phyloP scores from a whole-genome alignment of 2,329 filamentous ascomycete genomes.

The Alternaria burnsii region DNA sequence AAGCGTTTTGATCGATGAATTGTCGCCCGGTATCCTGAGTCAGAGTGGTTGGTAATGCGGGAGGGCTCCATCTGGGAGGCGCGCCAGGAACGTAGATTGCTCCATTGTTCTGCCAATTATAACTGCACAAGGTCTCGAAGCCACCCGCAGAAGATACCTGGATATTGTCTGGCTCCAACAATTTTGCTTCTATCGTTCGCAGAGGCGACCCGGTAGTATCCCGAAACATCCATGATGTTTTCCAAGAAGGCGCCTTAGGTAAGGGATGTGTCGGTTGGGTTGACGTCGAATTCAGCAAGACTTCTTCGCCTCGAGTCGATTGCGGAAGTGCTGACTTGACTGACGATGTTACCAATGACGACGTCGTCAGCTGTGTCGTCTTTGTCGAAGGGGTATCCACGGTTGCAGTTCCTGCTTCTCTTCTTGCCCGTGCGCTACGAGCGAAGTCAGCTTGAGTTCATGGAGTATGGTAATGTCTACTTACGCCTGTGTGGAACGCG shows the following conservation, averaged over 20 bases:
- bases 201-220: constrained; percentile 14
- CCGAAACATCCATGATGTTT: constrained; percentile 26
- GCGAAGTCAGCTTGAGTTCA: neutral
- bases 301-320: neutral
- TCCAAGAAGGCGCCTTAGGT: constrained; percentile 3
- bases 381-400: neutral
- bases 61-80: constrained; percentile 30
- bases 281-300: neutral
- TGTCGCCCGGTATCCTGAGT: constrained; percentile 14
- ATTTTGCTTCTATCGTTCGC: constrained; percentile 14
- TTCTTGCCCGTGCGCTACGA: neutral
- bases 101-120: constrained; percentile 30
- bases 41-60: constrained; percentile 20
- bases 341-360: neutral
- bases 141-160: constrained; percentile 21
- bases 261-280: neutral
- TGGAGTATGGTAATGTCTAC: neutral
- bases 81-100: constrained; percentile 28
- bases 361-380: neutral
- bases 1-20: constrained; percentile 41
- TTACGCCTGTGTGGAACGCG: neutral
- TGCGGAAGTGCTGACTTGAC: neutral
- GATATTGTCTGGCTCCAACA: constrained; percentile 10
- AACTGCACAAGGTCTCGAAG: constrained; percentile 30
- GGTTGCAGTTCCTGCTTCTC: neutral